phyloP scores from a whole-genome alignment of 345 rosid species.

The Citrus mangshanensis region DNA sequence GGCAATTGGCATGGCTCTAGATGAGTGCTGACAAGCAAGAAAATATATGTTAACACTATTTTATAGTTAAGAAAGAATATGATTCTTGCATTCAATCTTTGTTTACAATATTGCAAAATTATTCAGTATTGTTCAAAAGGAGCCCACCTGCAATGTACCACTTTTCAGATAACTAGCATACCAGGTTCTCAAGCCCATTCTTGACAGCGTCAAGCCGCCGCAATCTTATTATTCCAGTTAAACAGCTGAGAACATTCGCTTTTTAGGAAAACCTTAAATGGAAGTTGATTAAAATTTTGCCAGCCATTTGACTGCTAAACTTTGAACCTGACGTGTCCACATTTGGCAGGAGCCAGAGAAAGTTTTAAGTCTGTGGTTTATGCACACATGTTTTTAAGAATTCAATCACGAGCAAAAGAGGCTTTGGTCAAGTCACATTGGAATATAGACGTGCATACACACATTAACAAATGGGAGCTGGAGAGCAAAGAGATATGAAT shows the following conservation, averaged over 20 bases:
- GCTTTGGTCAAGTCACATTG: conserved; percentile 2
- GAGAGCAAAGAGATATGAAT: conserved; percentile 38
- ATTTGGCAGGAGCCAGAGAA: conserved; percentile 5
- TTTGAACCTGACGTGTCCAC: neutral
- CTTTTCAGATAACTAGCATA: neutral
- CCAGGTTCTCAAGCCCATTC: neutral
- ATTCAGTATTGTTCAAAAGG: neutral
- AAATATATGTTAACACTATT: neutral
- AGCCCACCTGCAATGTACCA: conserved; percentile 3
- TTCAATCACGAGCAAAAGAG: neutral
- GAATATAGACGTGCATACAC: conserved; percentile 31
- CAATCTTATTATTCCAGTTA: conserved; percentile 27
- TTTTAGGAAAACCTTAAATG: neutral
- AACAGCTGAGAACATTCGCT: conserved; percentile 30
- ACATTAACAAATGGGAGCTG: conserved; percentile 8
- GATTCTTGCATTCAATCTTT: conserved; percentile 11
- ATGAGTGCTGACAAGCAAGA: neutral
- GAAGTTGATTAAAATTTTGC: neutral
- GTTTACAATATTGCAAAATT: neutral
- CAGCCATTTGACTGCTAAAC: neutral
- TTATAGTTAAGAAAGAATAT: neutral
- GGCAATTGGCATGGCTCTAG: neutral
- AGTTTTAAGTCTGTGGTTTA: neutral
- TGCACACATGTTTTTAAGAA: conserved; percentile 4
- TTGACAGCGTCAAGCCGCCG: conserved; percentile 62